A percentile compares a stretch with the other conserved stretches of the same genome.
Conservation (phyloP, 2,329 filamentous ascomycete species). For the Hawksworthiomyces lignivorus region DNA sequence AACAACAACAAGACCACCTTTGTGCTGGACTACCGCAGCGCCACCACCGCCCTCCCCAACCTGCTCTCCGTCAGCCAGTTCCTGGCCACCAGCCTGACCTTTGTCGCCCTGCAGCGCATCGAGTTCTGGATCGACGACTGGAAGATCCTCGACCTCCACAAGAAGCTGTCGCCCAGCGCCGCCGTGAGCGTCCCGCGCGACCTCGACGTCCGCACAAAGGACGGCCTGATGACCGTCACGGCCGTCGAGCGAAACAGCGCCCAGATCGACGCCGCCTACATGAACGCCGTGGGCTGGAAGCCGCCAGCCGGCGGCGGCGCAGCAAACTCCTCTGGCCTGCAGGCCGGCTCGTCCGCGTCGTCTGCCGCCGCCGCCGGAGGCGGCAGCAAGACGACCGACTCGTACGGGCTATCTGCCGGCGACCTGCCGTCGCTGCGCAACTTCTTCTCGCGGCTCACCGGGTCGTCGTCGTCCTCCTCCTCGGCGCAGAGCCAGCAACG, state of each 20-base stretch:
- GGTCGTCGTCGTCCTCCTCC: constrained; percentile 25
- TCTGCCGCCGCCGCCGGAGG: constrained; percentile 7
- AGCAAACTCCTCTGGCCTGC: constrained; percentile 3
- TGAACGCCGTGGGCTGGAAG: constrained; percentile 83
- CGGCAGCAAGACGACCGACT: constrained; percentile 34
- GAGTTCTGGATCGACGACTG: constrained; percentile 89
- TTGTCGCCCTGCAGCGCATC: constrained; percentile 80
- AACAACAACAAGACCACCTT: constrained; percentile 74
- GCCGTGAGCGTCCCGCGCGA: constrained; percentile 67
- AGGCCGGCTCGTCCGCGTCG: background rate
- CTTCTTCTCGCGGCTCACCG: constrained; percentile 73
- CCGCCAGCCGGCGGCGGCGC: constrained; percentile 36
- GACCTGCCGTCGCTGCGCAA: constrained; percentile 60
- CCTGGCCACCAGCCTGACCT: constrained; percentile 87
- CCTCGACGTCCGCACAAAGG: constrained; percentile 73
- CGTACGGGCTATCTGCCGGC: constrained; percentile 39
- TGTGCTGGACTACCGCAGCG: constrained; percentile 86
- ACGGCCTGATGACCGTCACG: constrained; percentile 79
- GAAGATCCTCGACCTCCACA: constrained; percentile 68
- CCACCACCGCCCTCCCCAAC: constrained; percentile 77
- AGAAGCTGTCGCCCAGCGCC: constrained; percentile 75
- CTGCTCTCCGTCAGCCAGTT: constrained; percentile 85
- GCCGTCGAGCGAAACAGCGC: constrained; percentile 78
- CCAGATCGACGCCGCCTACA: constrained; percentile 85
- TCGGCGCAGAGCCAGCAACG: constrained; percentile 42